These are phyloP conservation scores for Sporothrix sp. DNA, from an alignment of 2,329 filamentous ascomycete genomes.

Conservation along the genomic window DNA sequence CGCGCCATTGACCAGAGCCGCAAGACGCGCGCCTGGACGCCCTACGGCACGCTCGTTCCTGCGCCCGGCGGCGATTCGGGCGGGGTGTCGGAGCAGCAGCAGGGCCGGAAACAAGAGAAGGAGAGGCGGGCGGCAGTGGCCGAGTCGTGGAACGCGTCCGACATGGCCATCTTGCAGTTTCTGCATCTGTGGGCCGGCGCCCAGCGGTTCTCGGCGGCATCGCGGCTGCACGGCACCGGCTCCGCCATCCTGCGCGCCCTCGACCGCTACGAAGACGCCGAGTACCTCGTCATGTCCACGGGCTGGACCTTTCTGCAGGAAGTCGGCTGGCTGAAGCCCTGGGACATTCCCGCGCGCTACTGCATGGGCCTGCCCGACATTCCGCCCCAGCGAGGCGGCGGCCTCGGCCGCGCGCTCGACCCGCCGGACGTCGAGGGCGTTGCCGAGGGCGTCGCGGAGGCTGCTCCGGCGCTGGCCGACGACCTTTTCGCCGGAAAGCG, in stretches of 20 bases:
- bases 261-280: slow-evolving; percentile 45
- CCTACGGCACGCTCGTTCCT: slow-evolving; percentile 39
- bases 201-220: slow-evolving; percentile 40
- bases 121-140: slow-evolving; percentile 15
- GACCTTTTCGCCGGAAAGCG: slow-evolving; percentile 43
- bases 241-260: slow-evolving; percentile 54
- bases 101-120: neutral
- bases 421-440: too few relatives aligned
- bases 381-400: slow-evolving; percentile 32
- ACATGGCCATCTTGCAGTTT: slow-evolving; percentile 53
- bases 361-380: slow-evolving; percentile 44
- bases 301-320: slow-evolving; percentile 66
- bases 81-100: neutral
- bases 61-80: slow-evolving; percentile 11
- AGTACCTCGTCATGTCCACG: slow-evolving; percentile 35
- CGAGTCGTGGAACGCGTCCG: slow-evolving; percentile 37
- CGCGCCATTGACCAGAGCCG: slow-evolving; percentile 43
- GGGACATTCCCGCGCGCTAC: slow-evolving; percentile 59
- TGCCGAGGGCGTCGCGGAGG: too few relatives aligned
- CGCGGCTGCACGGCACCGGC: slow-evolving; percentile 50
- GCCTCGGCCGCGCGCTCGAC: slow-evolving; percentile 30
- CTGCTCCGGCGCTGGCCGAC: slow-evolving; percentile 22
- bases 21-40: slow-evolving; percentile 37
- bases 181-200: slow-evolving; percentile 58
- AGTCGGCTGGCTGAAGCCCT: slow-evolving; percentile 59